These are phyloP conservation scores for Mucor velutinosus DNA, from an alignment of 371 early-diverging fungal genomes.

Conservation along the genomic window DNA sequence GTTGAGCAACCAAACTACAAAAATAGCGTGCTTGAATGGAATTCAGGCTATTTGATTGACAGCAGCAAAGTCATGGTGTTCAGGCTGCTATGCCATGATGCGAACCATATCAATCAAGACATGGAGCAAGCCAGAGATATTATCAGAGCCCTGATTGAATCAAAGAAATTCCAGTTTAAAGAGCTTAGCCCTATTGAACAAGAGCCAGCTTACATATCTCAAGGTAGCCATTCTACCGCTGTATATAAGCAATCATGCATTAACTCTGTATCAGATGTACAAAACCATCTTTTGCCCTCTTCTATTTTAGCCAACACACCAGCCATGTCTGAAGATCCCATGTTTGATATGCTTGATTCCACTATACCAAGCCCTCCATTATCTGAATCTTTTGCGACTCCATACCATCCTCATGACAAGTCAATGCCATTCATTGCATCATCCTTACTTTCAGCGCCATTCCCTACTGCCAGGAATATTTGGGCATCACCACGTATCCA, in stretches of 20 bases:
- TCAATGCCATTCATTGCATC: not conserved
- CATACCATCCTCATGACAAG: not conserved
- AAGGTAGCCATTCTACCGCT: not conserved
- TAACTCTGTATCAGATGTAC: not conserved
- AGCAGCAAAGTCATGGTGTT: not conserved
- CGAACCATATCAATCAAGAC: not conserved
- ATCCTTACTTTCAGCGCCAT: slow-evolving; percentile 15
- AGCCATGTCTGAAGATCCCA: not conserved
- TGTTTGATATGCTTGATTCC: not conserved
- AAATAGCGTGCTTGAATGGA: not conserved
- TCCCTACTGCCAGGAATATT: slow-evolving; percentile 14
- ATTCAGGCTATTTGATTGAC: not conserved
- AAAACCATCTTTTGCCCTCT: not conserved
- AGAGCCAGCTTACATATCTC: not conserved
- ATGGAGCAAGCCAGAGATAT: not conserved
- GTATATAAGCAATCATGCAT: too few relatives aligned
- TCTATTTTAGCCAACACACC: not conserved
- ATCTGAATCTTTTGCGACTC: not conserved
- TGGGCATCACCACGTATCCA: slow-evolving; percentile 18
- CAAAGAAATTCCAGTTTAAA: not conserved
- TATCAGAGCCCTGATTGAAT: not conserved
- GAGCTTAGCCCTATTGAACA: not conserved
- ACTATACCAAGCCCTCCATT: slow-evolving; percentile 3
- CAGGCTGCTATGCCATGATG: not conserved
- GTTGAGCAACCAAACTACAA: slow-evolving; percentile 1